These are phyloP conservation scores for Medicago lupulina DNA, from an alignment of 306 rosid species.

Conservation along the genomic window DNA sequence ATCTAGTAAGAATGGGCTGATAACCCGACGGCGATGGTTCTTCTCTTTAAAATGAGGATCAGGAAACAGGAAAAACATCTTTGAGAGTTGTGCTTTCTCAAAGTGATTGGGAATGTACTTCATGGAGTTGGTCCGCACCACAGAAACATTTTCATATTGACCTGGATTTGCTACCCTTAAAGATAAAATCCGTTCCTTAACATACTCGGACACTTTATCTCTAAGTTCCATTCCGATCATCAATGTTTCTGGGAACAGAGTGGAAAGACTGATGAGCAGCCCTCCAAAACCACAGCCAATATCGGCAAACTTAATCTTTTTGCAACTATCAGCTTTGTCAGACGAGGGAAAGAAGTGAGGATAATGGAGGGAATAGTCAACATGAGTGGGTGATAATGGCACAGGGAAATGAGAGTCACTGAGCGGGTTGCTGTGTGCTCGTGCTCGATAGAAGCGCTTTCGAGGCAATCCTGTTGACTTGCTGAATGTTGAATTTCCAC, in stretches of 20 bases:
- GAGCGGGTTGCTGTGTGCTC: conserved; percentile 97
- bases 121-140: conserved; percentile 95
- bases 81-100: conserved; percentile 80
- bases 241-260: conserved; percentile 80
- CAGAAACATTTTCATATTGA: conserved; percentile 87
- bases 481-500: conserved; percentile 63
- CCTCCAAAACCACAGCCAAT: conserved; percentile 99
- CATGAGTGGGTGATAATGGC: conserved; percentile 73
- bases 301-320: conserved; percentile 84
- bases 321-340: conserved; percentile 51
- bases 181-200: conserved; percentile 85
- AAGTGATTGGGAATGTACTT: conserved; percentile 93
- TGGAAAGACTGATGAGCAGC: conserved; percentile 82
- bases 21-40: conserved; percentile 93
- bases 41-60: conserved; percentile 99
- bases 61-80: conserved; percentile 96
- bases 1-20: conserved; percentile 83
- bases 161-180: conserved; percentile 72
- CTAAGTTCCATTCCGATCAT: conserved; percentile 98
- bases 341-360: conserved; percentile 65
- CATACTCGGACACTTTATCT: conserved; percentile 92
- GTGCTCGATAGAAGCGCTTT: conserved; percentile 95
- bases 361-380: conserved; percentile 79
- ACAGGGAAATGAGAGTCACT: conserved; percentile 97
- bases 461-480: conserved; percentile 94